Conservation (phyloP, 2,329 filamentous ascomycete species). For the Aspergillus transmontanensis region DNA sequence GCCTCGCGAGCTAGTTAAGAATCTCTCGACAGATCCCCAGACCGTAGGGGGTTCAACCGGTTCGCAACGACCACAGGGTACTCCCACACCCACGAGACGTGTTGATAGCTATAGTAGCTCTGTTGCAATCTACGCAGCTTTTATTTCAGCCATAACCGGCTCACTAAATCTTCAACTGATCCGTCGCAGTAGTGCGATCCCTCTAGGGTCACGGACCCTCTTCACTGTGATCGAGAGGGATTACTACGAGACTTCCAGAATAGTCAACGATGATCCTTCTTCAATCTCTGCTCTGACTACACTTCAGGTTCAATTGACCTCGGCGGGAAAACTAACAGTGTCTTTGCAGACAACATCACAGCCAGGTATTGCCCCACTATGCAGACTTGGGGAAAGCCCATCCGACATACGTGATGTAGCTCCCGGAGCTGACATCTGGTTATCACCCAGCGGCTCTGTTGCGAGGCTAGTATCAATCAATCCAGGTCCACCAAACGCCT, state of each 20-base stretch:
- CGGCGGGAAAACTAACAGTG: constrained; percentile 39
- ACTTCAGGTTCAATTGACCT: constrained; percentile 41
- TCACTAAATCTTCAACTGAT: constrained; percentile 40
- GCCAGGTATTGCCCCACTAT: constrained; percentile 37
- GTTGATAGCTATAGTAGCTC: constrained; percentile 35
- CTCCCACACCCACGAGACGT: constrained; percentile 27
- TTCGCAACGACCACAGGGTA: constrained; percentile 28
- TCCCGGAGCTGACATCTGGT: constrained; percentile 41
- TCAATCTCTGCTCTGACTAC: constrained; percentile 37
- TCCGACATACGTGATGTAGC: constrained; percentile 20
- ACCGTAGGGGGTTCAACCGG: constrained; percentile 21
- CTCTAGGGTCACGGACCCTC: constrained; percentile 44
- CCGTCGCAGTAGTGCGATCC: constrained; percentile 39
- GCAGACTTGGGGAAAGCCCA: constrained; percentile 21
- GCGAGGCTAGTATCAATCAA: constrained; percentile 35
- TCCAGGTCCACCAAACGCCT: constrained; percentile 21
- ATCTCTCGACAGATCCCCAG: constrained; percentile 35
- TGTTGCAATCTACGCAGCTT: constrained; percentile 42
- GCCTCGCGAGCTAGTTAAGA: constrained; percentile 38
- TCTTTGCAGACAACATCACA: constrained; percentile 41
- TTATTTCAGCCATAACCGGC: constrained; percentile 43
- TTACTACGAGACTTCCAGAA: constrained; percentile 31
- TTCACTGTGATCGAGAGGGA: constrained; percentile 38
- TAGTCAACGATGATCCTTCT: constrained; percentile 29
- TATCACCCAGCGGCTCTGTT: constrained; percentile 43